These are phyloP conservation scores for Daldinia sp. DNA, from an alignment of 2,329 filamentous ascomycete genomes.

Conservation along the genomic window DNA sequence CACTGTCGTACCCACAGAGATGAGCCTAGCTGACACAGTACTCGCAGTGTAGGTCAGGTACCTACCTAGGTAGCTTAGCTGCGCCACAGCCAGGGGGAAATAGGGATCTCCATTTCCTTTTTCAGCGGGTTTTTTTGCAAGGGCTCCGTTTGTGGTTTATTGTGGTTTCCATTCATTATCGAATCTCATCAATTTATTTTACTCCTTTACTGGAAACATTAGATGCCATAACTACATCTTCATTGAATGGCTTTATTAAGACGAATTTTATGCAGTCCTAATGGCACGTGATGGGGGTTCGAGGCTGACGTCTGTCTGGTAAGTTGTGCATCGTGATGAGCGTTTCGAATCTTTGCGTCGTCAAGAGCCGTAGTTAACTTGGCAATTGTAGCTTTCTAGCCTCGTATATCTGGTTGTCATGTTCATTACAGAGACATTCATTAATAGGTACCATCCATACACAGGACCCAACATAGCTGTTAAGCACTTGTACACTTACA, in stretches of 20 bases:
- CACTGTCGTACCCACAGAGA: background rate
- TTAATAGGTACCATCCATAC: slow-evolving; percentile 52
- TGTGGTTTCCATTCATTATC: slow-evolving; percentile 11
- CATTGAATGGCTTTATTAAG: slow-evolving; percentile 32
- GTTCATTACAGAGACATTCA: slow-evolving; percentile 57
- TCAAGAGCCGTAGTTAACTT: slow-evolving; percentile 20
- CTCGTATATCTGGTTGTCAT: slow-evolving; percentile 59
- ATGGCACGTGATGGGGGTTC: slow-evolving; percentile 48
- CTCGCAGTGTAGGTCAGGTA: background rate
- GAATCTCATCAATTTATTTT: slow-evolving; percentile 11
- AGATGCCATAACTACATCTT: slow-evolving; percentile 14
- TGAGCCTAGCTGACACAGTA: background rate
- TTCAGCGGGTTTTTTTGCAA: slow-evolving; percentile 6
- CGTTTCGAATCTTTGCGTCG: background rate
- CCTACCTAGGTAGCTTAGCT: slow-evolving; percentile 7
- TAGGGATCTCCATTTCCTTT: slow-evolving; percentile 32
- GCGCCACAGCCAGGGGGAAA: slow-evolving; percentile 28
- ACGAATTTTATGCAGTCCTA: slow-evolving; percentile 30
- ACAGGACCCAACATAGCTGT: background rate
- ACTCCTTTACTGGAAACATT: slow-evolving; percentile 16
- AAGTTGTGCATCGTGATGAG: slow-evolving; percentile 32
- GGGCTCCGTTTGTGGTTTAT: slow-evolving; percentile 2
- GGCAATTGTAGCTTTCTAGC: slow-evolving; percentile 52
- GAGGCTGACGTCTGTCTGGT: slow-evolving; percentile 51
- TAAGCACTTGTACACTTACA: slow-evolving; percentile 21